These are phyloP conservation scores for Tetrastigma voinierianum DNA, from an alignment of 164 flowering plant species.

Conservation along the genomic window DNA sequence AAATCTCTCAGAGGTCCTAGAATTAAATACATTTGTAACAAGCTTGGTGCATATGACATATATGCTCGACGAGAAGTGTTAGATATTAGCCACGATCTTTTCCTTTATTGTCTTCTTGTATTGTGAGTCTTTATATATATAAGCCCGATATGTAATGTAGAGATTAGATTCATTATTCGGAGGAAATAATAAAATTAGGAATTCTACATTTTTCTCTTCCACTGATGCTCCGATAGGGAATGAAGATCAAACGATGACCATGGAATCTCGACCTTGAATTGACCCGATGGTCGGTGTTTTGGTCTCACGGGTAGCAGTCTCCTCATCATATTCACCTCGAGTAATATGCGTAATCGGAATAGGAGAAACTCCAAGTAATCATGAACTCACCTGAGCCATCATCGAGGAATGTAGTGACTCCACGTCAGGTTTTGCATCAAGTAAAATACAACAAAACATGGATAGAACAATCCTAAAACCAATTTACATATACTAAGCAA, in stretches of 20 bases:
- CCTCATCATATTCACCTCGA: constrained; percentile 94
- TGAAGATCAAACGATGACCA: constrained; percentile 73
- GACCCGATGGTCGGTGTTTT: constrained; percentile 95
- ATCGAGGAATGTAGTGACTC: background rate
- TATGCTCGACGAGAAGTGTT: too few relatives aligned
- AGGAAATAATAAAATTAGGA: too few relatives aligned
- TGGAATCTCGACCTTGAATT: constrained; percentile 93
- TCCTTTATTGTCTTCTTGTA: too few relatives aligned
- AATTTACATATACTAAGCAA: background rate
- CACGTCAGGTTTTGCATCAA: background rate
- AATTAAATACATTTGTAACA: too few relatives aligned
- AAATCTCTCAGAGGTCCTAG: too few relatives aligned
- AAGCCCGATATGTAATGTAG: too few relatives aligned
- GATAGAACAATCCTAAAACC: background rate
- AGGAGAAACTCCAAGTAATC: constrained; percentile 92
- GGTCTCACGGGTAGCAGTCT: constrained; percentile 81
- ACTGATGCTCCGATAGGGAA: background rate
- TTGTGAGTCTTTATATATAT: too few relatives aligned
- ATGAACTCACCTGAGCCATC: constrained; percentile 75
- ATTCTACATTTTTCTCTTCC: too few relatives aligned
- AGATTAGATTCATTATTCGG: too few relatives aligned
- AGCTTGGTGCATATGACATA: too few relatives aligned
- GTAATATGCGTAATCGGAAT: constrained; percentile 82
- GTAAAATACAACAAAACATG: background rate
- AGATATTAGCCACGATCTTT: too few relatives aligned